Conservation (phyloP, 2,329 filamentous ascomycete genomes). For the Cytospora schulzeri region DNA sequence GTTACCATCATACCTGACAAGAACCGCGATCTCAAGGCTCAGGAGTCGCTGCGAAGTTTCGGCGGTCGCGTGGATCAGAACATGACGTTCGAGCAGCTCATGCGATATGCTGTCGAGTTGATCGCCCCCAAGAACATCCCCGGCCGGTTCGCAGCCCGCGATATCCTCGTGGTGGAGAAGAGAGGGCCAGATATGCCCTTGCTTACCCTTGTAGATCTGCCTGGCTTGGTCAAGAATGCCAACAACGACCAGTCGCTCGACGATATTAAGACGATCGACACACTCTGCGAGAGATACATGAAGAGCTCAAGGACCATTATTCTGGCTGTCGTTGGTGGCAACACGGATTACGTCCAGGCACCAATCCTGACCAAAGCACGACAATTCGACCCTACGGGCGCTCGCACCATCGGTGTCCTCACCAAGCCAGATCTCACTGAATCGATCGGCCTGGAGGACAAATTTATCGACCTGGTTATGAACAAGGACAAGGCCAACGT, state of each 20-base stretch:
- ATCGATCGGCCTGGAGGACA: constrained; percentile 54
- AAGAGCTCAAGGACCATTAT: constrained; percentile 58
- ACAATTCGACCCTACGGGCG: constrained; percentile 51
- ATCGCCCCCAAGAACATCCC: constrained; percentile 54
- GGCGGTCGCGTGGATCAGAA: constrained; percentile 49
- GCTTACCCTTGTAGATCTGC: constrained; percentile 63
- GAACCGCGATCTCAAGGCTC: constrained; percentile 48
- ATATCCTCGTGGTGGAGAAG: constrained; percentile 61
- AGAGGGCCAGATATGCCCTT: constrained; percentile 61
- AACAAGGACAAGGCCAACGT: constrained; percentile 53
- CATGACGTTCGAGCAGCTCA: constrained; percentile 52
- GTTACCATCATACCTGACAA: constrained; percentile 60
- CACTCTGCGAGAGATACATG: constrained; percentile 57
- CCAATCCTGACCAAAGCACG: constrained; percentile 54
- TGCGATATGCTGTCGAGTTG: constrained; percentile 52
- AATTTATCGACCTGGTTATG: constrained; percentile 55
- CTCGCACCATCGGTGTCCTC: constrained; percentile 53
- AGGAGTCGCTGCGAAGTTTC: constrained; percentile 50
- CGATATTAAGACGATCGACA: constrained; percentile 55
- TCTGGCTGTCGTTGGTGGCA: constrained; percentile 57
- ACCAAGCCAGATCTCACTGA: constrained; percentile 58
- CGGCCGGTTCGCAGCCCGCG: constrained; percentile 52
- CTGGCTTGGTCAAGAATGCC: constrained; percentile 58
- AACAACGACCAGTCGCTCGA: constrained; percentile 55
- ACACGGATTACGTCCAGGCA: constrained; percentile 57